These are phyloP conservation scores for Rhizopogon sp. DNA, from an alignment of 768 basidiomycete species.

Conservation along the genomic window DNA sequence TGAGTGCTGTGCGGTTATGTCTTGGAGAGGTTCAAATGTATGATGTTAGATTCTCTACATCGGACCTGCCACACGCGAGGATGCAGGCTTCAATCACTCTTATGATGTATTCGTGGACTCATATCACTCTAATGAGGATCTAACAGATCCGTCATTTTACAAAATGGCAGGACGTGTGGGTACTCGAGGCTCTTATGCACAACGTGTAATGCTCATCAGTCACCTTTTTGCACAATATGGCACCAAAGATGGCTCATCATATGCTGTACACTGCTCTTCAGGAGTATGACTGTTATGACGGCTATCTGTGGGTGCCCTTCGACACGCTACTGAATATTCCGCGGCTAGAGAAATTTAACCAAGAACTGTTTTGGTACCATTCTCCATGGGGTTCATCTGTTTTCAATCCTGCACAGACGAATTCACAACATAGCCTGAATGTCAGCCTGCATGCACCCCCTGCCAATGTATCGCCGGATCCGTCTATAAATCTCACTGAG, in stretches of 20 bases:
- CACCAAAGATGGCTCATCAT: slow-evolving; percentile 41
- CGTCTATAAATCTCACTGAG: slow-evolving; percentile 30
- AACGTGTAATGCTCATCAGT: background rate
- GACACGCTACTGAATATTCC: slow-evolving; percentile 47
- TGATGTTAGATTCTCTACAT: slow-evolving; percentile 38
- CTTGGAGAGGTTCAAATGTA: background rate
- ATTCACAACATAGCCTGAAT: slow-evolving; percentile 12
- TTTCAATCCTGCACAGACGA: slow-evolving; percentile 31
- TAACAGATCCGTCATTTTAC: slow-evolving; percentile 30
- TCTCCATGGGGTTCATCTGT: slow-evolving; percentile 41
- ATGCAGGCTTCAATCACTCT: slow-evolving; percentile 41
- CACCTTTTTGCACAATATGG: background rate
- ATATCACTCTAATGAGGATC: slow-evolving; percentile 40
- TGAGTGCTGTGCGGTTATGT: slow-evolving; percentile 15
- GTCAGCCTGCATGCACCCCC: slow-evolving; percentile 32
- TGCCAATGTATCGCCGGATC: slow-evolving; percentile 37
- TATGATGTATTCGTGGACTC: slow-evolving; percentile 47
- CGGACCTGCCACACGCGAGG: slow-evolving; percentile 42
- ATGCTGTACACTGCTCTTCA: slow-evolving; percentile 45
- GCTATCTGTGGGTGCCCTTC: slow-evolving; percentile 50
- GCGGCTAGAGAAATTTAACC: slow-evolving; percentile 41
- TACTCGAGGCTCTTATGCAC: background rate
- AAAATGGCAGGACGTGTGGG: slow-evolving; percentile 41
- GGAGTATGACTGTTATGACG: slow-evolving; percentile 41
- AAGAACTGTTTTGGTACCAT: slow-evolving; percentile 44